These are phyloP conservation scores for Pichia phayaonensis DNA, from an alignment of 805 yeast genomes.

Conservation along the genomic window DNA sequence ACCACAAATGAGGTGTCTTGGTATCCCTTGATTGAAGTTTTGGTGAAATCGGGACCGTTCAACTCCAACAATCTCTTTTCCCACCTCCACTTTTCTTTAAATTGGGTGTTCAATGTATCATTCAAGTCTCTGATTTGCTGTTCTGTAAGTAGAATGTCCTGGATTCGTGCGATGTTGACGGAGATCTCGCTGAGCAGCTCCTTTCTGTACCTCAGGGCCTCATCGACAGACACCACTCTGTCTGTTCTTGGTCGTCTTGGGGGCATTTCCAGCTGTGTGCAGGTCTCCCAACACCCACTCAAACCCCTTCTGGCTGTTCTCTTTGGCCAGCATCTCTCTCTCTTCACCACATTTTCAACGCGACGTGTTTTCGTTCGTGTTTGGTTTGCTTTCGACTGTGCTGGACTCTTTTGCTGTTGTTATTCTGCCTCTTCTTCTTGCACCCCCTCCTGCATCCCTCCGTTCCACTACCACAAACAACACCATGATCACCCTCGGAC, in stretches of 20 bases:
- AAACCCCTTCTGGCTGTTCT: no score
- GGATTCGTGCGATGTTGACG: conserved; percentile 49
- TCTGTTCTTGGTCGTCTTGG: background rate
- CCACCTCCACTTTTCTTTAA: conserved; percentile 69
- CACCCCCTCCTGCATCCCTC: no score
- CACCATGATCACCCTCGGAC: conserved; percentile 10
- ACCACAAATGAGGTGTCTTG: background rate
- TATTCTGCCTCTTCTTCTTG: background rate
- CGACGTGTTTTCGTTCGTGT: background rate
- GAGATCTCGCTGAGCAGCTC: conserved; percentile 48
- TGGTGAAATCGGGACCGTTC: conserved; percentile 62
- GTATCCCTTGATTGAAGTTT: background rate
- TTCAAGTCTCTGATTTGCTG: conserved; percentile 63
- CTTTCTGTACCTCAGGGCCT: background rate
- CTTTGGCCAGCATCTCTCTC: background rate
- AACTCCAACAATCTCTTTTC: conserved; percentile 61
- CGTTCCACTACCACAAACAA: background rate
- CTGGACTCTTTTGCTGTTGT: background rate
- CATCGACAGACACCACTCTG: background rate
- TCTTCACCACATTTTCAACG: background rate
- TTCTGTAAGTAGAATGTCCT: conserved; percentile 53
- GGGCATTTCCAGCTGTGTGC: no score
- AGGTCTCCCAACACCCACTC: no score
- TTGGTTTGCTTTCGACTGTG: background rate
- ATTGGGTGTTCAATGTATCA: conserved; percentile 59